Evolutionary conservation across 106 monocot species (phyloP).

Genomic region (Dendrobium catenatum): DNA sequence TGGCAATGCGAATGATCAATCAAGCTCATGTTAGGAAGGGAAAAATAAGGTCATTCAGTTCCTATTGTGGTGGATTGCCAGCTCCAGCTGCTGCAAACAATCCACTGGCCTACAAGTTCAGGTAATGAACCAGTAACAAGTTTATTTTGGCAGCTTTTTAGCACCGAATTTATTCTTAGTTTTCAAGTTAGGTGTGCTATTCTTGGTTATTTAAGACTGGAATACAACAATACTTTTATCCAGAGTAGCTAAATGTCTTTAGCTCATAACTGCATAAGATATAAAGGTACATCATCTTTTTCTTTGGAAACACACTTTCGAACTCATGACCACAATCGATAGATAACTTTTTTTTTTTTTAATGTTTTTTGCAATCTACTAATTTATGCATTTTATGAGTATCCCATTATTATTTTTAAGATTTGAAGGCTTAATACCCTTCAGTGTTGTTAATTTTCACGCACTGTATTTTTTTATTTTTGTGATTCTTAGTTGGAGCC

Average conservation of each 20-base stretch:
- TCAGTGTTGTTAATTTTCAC: background rate
- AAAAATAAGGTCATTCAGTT: slow-evolving; percentile 65
- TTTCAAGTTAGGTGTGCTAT: background rate
- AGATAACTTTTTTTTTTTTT: background rate
- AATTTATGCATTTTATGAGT: background rate
- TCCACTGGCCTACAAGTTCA: slow-evolving; percentile 95
- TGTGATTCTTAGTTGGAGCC: slow-evolving; percentile 72
- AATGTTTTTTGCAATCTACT: background rate
- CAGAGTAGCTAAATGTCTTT: background rate
- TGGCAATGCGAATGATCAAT: slow-evolving; percentile 98
- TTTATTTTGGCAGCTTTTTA: background rate
- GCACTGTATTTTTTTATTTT: slow-evolving; percentile 8
- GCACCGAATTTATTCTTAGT: background rate
- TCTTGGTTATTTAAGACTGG: background rate
- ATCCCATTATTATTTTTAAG: background rate
- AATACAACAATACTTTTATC: background rate
- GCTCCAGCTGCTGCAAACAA: slow-evolving; percentile 96
- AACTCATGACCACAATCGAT: background rate
- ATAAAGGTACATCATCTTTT: background rate
- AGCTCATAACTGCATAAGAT: background rate
- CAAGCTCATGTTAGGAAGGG: slow-evolving; percentile 73
- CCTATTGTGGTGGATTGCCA: slow-evolving; percentile 95
- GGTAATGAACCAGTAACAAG: slow-evolving; percentile 25
- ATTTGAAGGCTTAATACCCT: background rate
- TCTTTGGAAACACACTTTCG: background rate